Base-by-base conservation (phyloP, 371 early-diverging fungal species). In the Amoeboaphelidium occidentale region DNA sequence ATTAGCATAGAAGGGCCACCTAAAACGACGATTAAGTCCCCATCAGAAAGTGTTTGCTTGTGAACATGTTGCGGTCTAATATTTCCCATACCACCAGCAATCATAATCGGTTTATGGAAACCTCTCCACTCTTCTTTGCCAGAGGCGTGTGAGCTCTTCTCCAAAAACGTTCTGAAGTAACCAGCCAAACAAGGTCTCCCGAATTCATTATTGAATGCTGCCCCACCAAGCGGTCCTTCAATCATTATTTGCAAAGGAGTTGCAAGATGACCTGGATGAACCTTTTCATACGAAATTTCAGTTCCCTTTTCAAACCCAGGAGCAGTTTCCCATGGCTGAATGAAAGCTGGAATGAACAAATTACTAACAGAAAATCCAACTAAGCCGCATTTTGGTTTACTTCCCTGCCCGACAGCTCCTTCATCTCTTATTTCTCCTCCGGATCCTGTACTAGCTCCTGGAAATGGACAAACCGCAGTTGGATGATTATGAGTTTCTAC, bases 401-500 rank as follows among this genome's bases (percentile, higher is more conserved):
- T 89, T 2, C 96, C 96, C 50, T 70, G 73, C 46, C 96, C 96
- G 2, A 90, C 91, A 2, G 90, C 84, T 51, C 89, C 96, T 70
- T 93, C 96, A 62, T 93, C 96, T 62, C 93, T 83, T 59, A 94
- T 92, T 63, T 94, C 93, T 60, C 93, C 96, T 60, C 93, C 93
- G 25, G 42, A 53, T 48, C 86, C 85, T 23, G 85, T 85, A 14
- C 81, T 76, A 14, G 96, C 96, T 57, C 96, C 96, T 26, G 93
- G 83, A 63, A 79, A 91, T 41, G 96, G 96, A 27, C 91, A 90
- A 14, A 94, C 89, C 13, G 90, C 90, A 20, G 93, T 94, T 41
- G 96, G 96, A 63, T 94, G 96, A 64, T 94, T 94, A 64, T 94
- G 96, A 0, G 96, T 94, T 67, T 94, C 96, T 22, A 94, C 96